These are phyloP conservation scores for Cryptococcus hybrid DNA, from an alignment of 1,284 basidiomycete genomes.

Conservation along the genomic window DNA sequence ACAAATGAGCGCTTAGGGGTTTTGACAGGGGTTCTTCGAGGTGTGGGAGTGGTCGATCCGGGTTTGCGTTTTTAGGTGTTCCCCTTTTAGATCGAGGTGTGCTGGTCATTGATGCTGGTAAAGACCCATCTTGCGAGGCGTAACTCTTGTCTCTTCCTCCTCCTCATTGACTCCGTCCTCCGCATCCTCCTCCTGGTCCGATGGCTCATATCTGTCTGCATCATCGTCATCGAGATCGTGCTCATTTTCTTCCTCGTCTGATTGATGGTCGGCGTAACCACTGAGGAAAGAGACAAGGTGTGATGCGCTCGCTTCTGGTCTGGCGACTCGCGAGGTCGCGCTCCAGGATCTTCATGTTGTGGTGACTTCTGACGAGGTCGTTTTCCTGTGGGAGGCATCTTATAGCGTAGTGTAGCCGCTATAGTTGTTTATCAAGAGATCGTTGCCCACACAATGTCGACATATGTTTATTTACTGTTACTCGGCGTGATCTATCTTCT, in stretches of 20 bases:
- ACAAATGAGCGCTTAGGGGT: constrained; percentile 4
- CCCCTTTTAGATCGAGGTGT: constrained; percentile 6
- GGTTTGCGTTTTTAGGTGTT: constrained; percentile 19
- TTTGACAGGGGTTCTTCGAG: constrained; percentile 18
- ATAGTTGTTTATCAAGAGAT: no score
- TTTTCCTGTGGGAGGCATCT: no score
- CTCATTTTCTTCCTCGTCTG: constrained; percentile 20
- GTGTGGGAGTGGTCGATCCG: constrained; percentile 20
- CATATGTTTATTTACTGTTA: no score
- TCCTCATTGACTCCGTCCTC: constrained; percentile 19
- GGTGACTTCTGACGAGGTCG: no score
- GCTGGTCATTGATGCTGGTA: constrained; percentile 8
- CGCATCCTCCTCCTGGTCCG: constrained; percentile 21
- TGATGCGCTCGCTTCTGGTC: constrained; percentile 11
- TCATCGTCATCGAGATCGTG: constrained; percentile 18
- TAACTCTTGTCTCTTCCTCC: constrained; percentile 14
- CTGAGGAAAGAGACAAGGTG: constrained; percentile 47
- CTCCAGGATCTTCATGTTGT: no score
- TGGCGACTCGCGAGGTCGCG: no score
- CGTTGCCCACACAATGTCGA: no score
- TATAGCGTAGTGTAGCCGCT: no score
- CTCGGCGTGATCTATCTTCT: background rate
- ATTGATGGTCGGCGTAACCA: constrained; percentile 32
- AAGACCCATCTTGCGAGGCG: constrained; percentile 20
- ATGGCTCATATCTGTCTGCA: constrained; percentile 22